Evolutionary conservation across 1,139 yeast species (phyloP).

Genomic region (Meyerozyma sp.): DNA sequence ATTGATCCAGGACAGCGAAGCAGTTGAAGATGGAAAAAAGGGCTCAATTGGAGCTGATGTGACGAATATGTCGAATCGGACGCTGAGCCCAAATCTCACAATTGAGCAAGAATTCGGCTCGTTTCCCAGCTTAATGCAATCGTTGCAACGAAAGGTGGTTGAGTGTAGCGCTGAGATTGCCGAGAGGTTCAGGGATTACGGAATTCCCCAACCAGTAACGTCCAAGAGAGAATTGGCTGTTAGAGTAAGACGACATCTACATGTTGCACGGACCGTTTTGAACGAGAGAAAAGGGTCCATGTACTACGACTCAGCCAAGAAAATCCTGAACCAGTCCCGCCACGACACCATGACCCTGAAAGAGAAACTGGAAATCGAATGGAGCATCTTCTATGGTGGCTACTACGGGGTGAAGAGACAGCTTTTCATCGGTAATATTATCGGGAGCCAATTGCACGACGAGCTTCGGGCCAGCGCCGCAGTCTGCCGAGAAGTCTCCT

Average conservation of each 20-base stretch:
- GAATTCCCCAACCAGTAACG: constrained; percentile 23
- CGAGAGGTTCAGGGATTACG: constrained; percentile 15
- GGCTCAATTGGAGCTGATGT: too few relatives aligned
- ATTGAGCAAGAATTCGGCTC: constrained; percentile 1
- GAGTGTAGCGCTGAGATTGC: constrained; percentile 3
- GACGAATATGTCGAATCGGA: too few relatives aligned
- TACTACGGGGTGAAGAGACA: constrained; percentile 59
- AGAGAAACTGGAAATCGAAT: constrained; percentile 44
- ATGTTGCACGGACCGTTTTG: constrained; percentile 37
- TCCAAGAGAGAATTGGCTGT: constrained; percentile 18
- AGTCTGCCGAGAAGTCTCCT: constrained; percentile 41
- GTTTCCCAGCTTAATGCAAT: not conserved
- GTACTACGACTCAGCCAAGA: constrained; percentile 46
- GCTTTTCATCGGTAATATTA: constrained; percentile 38
- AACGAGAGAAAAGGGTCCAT: constrained; percentile 37
- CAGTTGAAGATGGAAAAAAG: too few relatives aligned
- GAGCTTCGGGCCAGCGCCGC: constrained; percentile 20
- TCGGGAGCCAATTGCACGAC: constrained; percentile 21
- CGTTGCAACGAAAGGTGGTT: constrained; percentile 2
- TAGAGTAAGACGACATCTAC: constrained; percentile 24
- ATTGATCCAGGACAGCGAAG: not conserved
- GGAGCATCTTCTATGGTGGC: constrained; percentile 51
- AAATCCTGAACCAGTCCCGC: constrained; percentile 28
- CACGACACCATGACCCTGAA: constrained; percentile 40
- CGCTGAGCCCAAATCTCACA: constrained; percentile 1